A percentile compares a stretch with the other conserved stretches of the same genome.
phyloP scores from a whole-genome alignment of 2,329 filamentous ascomycete genomes.

The Fusarium devonianum region DNA sequence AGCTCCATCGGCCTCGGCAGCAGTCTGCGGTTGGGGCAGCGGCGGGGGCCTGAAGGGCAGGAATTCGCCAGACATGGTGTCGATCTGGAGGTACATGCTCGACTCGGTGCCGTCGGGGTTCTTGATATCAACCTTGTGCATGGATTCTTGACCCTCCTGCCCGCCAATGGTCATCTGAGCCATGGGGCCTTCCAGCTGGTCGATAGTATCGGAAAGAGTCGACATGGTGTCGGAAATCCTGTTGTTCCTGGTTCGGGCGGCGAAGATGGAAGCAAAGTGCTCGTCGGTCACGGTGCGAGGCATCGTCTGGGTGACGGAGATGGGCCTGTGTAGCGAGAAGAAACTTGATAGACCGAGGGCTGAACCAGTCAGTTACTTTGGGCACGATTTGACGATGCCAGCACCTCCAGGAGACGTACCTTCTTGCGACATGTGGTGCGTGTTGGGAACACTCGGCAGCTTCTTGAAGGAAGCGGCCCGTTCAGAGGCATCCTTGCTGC shows the following conservation, averaged over 20 bases:
- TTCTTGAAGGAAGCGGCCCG: conserved; percentile 59
- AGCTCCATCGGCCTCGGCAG: conserved; percentile 48
- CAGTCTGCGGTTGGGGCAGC: conserved; percentile 68
- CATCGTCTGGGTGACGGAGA: conserved; percentile 84
- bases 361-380: conserved; percentile 49
- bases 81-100: conserved; percentile 70
- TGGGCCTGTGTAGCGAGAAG: conserved; percentile 94
- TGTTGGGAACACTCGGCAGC: conserved; percentile 77
- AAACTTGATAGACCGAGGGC: conserved; percentile 90
- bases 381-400: neutral
- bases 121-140: conserved; percentile 60
- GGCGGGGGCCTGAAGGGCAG: conserved; percentile 88
- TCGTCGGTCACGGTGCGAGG: conserved; percentile 75
- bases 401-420: conserved; percentile 53
- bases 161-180: conserved; percentile 58
- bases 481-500: conserved; percentile 57
- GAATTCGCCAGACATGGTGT: conserved; percentile 74
- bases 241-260: conserved; percentile 58
- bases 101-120: conserved; percentile 64
- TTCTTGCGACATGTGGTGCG: conserved; percentile 73
- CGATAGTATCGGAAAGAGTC: conserved; percentile 67
- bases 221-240: conserved; percentile 69
- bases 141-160: conserved; percentile 54
- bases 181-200: conserved; percentile 66
- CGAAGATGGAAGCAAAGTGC: conserved; percentile 86